Evolutionary conservation across 768 basidiomycete species (phyloP).

Genomic region (Leucosporidium yakuticum): DNA sequence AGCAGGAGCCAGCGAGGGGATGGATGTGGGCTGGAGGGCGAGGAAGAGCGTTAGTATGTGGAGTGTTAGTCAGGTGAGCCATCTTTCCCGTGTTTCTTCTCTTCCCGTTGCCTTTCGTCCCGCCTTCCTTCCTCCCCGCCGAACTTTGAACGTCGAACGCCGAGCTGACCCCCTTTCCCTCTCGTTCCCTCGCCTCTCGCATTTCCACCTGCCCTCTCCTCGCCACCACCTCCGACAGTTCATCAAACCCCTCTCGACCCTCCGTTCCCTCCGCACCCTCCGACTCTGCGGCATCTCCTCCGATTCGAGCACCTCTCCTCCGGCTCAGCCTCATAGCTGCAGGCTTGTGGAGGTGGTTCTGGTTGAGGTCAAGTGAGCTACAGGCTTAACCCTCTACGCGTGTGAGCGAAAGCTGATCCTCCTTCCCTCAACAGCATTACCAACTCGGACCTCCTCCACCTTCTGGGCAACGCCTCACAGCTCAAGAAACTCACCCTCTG

Average conservation of each 20-base stretch:
- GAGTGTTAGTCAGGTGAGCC: conserved; percentile 27
- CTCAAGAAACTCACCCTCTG: conserved; percentile 30
- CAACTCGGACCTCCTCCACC: conserved; percentile 25
- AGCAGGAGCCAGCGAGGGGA: conserved; percentile 19
- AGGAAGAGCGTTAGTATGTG: conserved; percentile 20
- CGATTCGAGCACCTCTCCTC: conserved; percentile 20
- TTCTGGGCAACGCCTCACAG: conserved; percentile 21
- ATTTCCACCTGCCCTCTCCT: too few relatives aligned
- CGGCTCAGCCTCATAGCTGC: neutral
- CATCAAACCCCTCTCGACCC: conserved; percentile 24
- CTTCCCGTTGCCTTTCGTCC: too few relatives aligned
- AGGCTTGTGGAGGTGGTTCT: conserved; percentile 25
- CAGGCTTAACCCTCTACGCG: neutral
- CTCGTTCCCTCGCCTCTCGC: too few relatives aligned
- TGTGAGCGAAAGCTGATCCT: neutral
- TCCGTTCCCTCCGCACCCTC: conserved; percentile 12
- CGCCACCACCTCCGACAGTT: conserved; percentile 10
- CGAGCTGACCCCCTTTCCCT: conserved; percentile 5
- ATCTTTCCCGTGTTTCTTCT: neutral
- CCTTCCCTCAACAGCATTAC: conserved; percentile 19
- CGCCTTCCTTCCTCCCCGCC: too few relatives aligned
- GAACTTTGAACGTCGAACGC: too few relatives aligned
- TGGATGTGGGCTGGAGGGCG: conserved; percentile 28
- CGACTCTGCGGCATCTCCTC: conserved; percentile 29
- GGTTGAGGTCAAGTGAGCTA: conserved; percentile 32